Conservation (phyloP, 331 rosid genomes). For the Rhamnella rubrinervis region DNA sequence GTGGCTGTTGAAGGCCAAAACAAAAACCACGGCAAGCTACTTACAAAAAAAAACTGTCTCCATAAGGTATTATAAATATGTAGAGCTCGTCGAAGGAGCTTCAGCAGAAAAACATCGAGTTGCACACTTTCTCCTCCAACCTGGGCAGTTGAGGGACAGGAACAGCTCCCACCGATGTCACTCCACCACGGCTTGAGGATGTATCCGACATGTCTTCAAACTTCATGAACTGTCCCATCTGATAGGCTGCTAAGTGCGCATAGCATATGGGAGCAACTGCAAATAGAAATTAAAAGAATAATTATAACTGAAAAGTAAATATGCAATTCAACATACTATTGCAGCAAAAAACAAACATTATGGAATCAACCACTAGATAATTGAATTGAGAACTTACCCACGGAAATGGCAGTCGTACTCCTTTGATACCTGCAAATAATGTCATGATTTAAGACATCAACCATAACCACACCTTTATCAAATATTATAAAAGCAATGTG, state of each 20-base stretch:
- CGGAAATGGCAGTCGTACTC: constrained; percentile 95
- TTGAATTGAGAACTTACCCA: constrained; percentile 44
- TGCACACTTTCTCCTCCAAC: constrained; percentile 50
- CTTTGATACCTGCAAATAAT: constrained; percentile 69
- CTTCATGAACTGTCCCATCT: constrained; percentile 45
- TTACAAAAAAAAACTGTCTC: constrained; percentile 10
- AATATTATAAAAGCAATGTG: background rate
- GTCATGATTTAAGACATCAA: background rate
- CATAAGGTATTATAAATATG: background rate
- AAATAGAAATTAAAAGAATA: background rate
- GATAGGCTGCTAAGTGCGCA: constrained; percentile 53
- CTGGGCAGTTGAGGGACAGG: constrained; percentile 80
- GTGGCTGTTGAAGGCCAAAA: constrained; percentile 9
- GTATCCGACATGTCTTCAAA: constrained; percentile 68
- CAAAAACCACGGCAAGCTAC: constrained; percentile 13
- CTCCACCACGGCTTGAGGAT: constrained; percentile 73
- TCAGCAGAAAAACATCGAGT: constrained; percentile 89
- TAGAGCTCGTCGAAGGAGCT: background rate
- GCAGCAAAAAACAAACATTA: no score
- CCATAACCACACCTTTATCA: background rate
- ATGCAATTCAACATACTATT: background rate
- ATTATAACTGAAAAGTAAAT: background rate
- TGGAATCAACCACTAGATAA: background rate
- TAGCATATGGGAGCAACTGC: constrained; percentile 89
- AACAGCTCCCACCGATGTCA: constrained; percentile 50